phyloP scores from a whole-genome alignment of 345 rosid genomes.

The Xanthoceras sorbifolium region DNA sequence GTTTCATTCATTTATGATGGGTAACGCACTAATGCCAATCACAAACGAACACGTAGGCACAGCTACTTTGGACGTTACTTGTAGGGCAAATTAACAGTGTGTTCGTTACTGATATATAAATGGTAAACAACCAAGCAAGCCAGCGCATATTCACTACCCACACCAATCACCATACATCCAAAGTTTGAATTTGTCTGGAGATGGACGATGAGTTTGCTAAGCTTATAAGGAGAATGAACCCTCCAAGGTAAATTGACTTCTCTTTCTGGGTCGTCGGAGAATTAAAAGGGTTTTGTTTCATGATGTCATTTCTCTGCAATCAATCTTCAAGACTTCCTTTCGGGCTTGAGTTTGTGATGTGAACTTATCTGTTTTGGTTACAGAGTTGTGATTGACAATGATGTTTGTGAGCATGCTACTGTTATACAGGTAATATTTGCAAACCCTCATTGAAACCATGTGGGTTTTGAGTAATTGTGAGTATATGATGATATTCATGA shows the following conservation, averaged over 20 bases:
- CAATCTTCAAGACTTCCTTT: too few relatives aligned
- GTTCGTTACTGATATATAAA: constrained; percentile 15
- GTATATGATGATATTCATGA: neutral
- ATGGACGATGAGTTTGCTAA: constrained; percentile 58
- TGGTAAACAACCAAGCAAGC: neutral
- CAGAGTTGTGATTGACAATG: constrained; percentile 53
- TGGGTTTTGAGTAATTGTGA: neutral
- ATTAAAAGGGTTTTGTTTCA: too few relatives aligned
- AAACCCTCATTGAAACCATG: neutral
- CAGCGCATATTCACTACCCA: too few relatives aligned
- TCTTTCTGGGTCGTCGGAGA: too few relatives aligned
- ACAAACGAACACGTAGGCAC: neutral
- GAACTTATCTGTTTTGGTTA: constrained; percentile 4
- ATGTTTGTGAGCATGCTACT: constrained; percentile 45
- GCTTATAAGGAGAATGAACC: constrained; percentile 52
- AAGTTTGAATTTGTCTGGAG: neutral
- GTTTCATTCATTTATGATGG: neutral
- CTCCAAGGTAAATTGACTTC: constrained; percentile 36
- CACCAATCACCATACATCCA: too few relatives aligned
- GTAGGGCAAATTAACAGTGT: constrained; percentile 13
- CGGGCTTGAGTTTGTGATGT: too few relatives aligned
- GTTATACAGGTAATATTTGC: constrained; percentile 37
- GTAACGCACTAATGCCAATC: constrained; percentile 26
- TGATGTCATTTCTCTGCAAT: too few relatives aligned
- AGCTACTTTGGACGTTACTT: neutral